phyloP scores from a whole-genome alignment of 2,329 filamentous ascomycete genomes.

The Ascocoryne sarcoides region DNA sequence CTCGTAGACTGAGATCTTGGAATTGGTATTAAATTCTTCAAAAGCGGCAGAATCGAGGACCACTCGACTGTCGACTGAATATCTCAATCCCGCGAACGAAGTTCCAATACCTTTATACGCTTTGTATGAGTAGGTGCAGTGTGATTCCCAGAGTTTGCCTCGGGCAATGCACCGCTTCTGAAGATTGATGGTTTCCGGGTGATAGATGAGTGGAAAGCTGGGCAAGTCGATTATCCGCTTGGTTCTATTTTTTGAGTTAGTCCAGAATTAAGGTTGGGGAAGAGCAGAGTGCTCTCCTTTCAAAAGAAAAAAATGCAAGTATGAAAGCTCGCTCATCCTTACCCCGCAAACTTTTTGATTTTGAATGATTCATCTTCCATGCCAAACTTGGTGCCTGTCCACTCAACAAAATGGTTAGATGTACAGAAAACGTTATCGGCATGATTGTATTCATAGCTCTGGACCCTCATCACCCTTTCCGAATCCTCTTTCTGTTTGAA shows the following conservation, averaged over 20 bases:
- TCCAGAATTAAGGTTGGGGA: too few species aligned
- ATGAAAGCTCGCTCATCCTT: too few species aligned
- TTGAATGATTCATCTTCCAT: not conserved
- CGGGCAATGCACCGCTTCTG: not conserved
- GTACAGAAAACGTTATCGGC: not conserved
- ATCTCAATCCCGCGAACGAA: not conserved
- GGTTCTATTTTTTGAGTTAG: too few species aligned
- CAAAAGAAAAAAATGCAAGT: too few species aligned
- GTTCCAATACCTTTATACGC: not conserved
- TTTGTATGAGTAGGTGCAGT: not conserved
- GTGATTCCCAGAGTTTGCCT: not conserved
- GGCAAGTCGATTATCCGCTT: not conserved
- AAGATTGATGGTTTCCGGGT: not conserved
- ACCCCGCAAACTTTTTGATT: not conserved
- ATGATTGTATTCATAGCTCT: not conserved
- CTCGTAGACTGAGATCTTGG: not conserved
- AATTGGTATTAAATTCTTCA: not conserved
- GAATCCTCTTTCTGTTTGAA: not conserved
- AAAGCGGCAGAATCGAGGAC: not conserved
- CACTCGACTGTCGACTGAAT: not conserved
- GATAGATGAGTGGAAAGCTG: not conserved
- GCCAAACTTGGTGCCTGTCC: not conserved
- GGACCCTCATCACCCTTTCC: not conserved
- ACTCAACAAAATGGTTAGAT: not conserved
- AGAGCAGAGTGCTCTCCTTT: too few species aligned